These are phyloP conservation scores for Pseudopyrenochaeta lycopersici DNA, from an alignment of 2,329 filamentous ascomycete species.

Conservation along the genomic window DNA sequence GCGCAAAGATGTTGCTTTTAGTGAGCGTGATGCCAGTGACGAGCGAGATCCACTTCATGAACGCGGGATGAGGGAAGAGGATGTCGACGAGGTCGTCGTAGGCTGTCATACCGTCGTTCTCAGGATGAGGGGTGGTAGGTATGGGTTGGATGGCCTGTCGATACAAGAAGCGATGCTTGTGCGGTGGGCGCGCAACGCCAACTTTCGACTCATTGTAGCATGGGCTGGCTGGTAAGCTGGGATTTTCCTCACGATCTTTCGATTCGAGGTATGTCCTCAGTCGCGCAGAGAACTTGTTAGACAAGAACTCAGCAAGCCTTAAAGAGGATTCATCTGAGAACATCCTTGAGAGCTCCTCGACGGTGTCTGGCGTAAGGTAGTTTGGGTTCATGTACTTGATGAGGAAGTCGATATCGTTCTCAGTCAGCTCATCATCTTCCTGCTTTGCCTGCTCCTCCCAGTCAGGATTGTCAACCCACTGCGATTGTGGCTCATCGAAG, in stretches of 20 bases:
- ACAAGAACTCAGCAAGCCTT: slow-evolving; percentile 80
- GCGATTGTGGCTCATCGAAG: slow-evolving; percentile 80
- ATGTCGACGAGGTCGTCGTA: slow-evolving; percentile 82
- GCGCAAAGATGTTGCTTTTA: slow-evolving; percentile 79
- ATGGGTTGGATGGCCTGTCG: slow-evolving; percentile 63
- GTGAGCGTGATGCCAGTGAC: slow-evolving; percentile 79
- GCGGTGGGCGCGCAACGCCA: slow-evolving; percentile 81
- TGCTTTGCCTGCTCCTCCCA: slow-evolving; percentile 51
- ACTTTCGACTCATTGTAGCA: slow-evolving; percentile 48
- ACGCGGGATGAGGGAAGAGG: slow-evolving; percentile 83
- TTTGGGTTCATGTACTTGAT: slow-evolving; percentile 89
- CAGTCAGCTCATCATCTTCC: slow-evolving; percentile 69
- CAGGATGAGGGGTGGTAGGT: slow-evolving; percentile 44
- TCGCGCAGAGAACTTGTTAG: slow-evolving; percentile 76
- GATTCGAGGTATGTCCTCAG: slow-evolving; percentile 76
- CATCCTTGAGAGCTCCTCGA: slow-evolving; percentile 80
- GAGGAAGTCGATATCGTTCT: slow-evolving; percentile 86
- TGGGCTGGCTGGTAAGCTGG: slow-evolving; percentile 51
- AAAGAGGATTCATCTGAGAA: slow-evolving; percentile 88
- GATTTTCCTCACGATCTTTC: slow-evolving; percentile 54
- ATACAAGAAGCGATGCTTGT: slow-evolving; percentile 95
- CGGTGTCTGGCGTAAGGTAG: slow-evolving; percentile 90
- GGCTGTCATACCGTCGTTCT: slow-evolving; percentile 45
- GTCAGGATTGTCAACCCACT: slow-evolving; percentile 58
- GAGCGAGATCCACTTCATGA: slow-evolving; percentile 87